These are phyloP conservation scores for Aspergillus incahuasiensis DNA, from an alignment of 495 filamentous ascomycete genomes.

Conservation along the genomic window DNA sequence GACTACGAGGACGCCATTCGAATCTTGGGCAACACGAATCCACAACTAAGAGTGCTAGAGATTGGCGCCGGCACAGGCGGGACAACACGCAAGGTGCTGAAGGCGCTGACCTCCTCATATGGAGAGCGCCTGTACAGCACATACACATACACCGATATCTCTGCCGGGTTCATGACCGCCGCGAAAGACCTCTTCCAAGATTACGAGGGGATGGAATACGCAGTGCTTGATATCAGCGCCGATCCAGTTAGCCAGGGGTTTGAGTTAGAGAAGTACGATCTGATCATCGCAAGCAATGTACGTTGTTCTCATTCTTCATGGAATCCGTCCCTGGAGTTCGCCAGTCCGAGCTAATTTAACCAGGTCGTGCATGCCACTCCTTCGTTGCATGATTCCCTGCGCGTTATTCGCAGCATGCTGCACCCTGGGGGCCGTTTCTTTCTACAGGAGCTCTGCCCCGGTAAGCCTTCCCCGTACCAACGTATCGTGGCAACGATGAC, in stretches of 20 bases:
- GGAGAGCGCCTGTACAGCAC: constrained; percentile 11
- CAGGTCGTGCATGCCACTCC: constrained; percentile 43
- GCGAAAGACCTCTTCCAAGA: constrained; percentile 40
- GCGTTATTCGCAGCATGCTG: constrained; percentile 2
- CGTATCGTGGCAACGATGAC: too few species aligned
- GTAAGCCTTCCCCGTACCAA: neutral
- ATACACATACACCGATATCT: constrained; percentile 34
- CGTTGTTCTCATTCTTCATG: neutral
- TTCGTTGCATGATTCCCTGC: constrained; percentile 27
- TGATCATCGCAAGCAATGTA: constrained; percentile 45
- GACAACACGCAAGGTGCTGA: constrained; percentile 18
- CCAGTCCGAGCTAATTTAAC: too few species aligned
- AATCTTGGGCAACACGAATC: constrained; percentile 28
- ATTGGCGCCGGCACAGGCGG: constrained; percentile 45
- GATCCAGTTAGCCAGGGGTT: constrained; percentile 48
- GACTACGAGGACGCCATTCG: constrained; percentile 15
- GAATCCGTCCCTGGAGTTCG: too few species aligned
- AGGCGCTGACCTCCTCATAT: constrained; percentile 19
- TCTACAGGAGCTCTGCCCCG: neutral
- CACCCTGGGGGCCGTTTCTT: neutral
- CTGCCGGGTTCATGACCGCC: constrained; percentile 42
- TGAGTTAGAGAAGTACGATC: constrained; percentile 39
- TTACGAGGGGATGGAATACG: constrained; percentile 35
- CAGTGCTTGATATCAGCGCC: constrained; percentile 28
- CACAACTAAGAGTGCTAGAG: constrained; percentile 40